Percentiles rank a stretch among this genome's conserved stretches.
These are phyloP conservation scores for Alternaria viburni DNA, from an alignment of 2,329 filamentous ascomycete species.

Conservation along the genomic window DNA sequence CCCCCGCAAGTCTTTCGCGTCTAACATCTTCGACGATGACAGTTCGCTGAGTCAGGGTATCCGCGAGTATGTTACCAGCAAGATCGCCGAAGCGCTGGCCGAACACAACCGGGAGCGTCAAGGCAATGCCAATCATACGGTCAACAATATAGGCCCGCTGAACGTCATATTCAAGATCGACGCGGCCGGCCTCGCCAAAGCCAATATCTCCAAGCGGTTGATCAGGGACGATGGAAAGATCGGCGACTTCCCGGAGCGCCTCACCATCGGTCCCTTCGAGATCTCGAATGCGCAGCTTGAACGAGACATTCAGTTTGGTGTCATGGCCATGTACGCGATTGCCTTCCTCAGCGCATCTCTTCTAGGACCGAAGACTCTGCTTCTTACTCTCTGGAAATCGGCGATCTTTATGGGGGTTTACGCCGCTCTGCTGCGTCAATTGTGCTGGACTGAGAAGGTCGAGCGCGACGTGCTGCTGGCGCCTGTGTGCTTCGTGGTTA, in stretches of 20 bases:
- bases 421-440: neutral
- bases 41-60: neutral
- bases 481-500: neutral
- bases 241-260: neutral
- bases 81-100: slow-evolving; percentile 3
- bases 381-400: slow-evolving; percentile 3
- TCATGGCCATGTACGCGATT: neutral
- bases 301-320: neutral
- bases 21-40: slow-evolving; percentile 4
- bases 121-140: neutral
- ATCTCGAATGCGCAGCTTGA: neutral
- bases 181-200: neutral
- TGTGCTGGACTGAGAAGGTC: neutral
- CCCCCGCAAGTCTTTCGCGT: neutral
- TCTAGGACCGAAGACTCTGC: neutral
- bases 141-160: neutral
- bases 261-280: neutral
- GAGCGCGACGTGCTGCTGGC: slow-evolving; percentile 2
- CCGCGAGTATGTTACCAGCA: slow-evolving; percentile 14
- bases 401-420: neutral
- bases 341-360: neutral
- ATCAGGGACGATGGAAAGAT: neutral
- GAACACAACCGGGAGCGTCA: neutral
- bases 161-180: neutral
- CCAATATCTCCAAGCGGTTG: neutral